Conservation (phyloP, 495 filamentous ascomycete genomes). For the Podospora pseudocomata region DNA sequence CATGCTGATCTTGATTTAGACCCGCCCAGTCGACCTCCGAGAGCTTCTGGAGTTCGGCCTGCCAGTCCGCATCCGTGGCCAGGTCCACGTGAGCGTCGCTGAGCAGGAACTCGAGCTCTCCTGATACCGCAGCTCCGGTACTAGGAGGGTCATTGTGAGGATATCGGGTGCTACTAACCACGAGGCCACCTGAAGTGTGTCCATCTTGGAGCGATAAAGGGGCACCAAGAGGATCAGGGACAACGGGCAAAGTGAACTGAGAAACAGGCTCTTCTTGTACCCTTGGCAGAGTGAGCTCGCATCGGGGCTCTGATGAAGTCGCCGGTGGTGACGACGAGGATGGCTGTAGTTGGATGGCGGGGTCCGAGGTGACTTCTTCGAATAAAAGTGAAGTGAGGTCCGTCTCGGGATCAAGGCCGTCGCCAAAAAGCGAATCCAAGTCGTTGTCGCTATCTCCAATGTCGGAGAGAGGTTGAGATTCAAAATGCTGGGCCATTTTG, state of each 20-base stretch:
- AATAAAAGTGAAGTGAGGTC: slow-evolving; percentile 26
- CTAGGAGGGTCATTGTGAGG: slow-evolving; percentile 10
- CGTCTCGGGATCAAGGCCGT: slow-evolving; percentile 11
- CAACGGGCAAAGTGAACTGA: slow-evolving; percentile 22
- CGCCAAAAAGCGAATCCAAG: slow-evolving; percentile 27
- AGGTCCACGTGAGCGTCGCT: slow-evolving; percentile 2
- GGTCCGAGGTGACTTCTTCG: slow-evolving; percentile 15
- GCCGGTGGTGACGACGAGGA: slow-evolving; percentile 8
- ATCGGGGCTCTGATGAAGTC: not conserved
- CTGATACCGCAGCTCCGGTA: not conserved
- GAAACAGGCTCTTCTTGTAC: not conserved
- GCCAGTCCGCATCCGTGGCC: slow-evolving; percentile 5
- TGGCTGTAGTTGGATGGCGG: slow-evolving; percentile 11
- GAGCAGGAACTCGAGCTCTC: slow-evolving; percentile 4
- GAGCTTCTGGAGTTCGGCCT: slow-evolving; percentile 14
- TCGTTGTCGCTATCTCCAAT: slow-evolving; percentile 14
- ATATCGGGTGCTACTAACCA: slow-evolving; percentile 29
- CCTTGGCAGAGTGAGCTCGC: not conserved
- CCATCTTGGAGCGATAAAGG: slow-evolving; percentile 25
- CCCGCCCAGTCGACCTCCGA: slow-evolving; percentile 7
- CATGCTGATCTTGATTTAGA: slow-evolving; percentile 13
- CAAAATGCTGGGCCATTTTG: slow-evolving; percentile 11
- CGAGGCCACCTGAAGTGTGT: slow-evolving; percentile 31
- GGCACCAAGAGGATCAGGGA: slow-evolving; percentile 29
- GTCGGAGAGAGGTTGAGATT: slow-evolving; percentile 2